A percentile compares a stretch with the other conserved stretches of the same genome.
phyloP scores from a whole-genome alignment of 352 stramenopile species.

The Phytopythium vexans region DNA sequence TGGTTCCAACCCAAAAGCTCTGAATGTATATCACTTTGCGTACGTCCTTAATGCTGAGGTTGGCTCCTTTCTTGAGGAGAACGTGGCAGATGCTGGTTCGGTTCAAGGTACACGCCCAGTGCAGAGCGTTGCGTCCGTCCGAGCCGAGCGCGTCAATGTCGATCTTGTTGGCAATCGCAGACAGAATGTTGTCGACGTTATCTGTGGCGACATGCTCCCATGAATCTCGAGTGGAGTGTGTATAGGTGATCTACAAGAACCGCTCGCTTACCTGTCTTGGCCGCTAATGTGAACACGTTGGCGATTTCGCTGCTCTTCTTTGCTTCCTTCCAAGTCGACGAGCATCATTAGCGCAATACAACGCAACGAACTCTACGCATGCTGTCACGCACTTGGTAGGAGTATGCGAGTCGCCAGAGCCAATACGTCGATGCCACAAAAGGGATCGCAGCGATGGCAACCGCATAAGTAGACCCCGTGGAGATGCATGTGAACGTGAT shows the following conservation, averaged over 20 bases:
- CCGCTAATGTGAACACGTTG: slow-evolving; percentile 68
- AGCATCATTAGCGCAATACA: neutral
- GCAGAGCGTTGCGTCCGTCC: slow-evolving; percentile 72
- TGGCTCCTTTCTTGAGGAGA: slow-evolving; percentile 79
- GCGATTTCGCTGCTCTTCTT: slow-evolving; percentile 39
- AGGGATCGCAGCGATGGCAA: slow-evolving; percentile 39
- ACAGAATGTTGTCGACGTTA: slow-evolving; percentile 73
- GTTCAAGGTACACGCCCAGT: slow-evolving; percentile 78
- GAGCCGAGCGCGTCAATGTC: slow-evolving; percentile 74
- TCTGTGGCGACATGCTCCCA: slow-evolving; percentile 55
- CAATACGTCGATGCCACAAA: slow-evolving; percentile 44
- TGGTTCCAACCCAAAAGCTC: neutral
- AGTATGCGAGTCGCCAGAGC: slow-evolving; percentile 58
- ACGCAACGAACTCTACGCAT: slow-evolving; percentile 4
- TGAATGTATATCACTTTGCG: neutral
- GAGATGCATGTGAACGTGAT: slow-evolving; percentile 61
- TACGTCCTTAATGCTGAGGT: slow-evolving; percentile 76
- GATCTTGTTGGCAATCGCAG: slow-evolving; percentile 62
- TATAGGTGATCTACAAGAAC: neutral
- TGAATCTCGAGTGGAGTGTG: slow-evolving; percentile 49
- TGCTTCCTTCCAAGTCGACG: slow-evolving; percentile 22
- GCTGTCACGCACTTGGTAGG: slow-evolving; percentile 41
- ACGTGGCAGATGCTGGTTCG: slow-evolving; percentile 76
- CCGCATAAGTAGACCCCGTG: slow-evolving; percentile 25
- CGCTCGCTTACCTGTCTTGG: slow-evolving; percentile 45